Evolutionary conservation across 495 filamentous ascomycete species (phyloP).

Genomic region (Trichoderma asperelloides): DNA sequence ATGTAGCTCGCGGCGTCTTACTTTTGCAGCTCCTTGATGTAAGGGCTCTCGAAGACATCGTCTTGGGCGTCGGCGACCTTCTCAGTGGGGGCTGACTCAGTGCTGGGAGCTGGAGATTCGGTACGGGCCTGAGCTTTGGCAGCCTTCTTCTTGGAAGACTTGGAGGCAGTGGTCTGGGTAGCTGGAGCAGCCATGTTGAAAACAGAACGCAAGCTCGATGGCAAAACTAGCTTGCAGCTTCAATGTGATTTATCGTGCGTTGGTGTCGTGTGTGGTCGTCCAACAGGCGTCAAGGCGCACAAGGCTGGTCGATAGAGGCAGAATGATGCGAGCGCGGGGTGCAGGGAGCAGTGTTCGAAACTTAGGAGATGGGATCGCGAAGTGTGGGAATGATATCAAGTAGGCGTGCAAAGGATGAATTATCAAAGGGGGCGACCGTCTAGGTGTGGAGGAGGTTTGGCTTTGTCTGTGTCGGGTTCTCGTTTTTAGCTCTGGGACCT

Average conservation of each 20-base stretch:
- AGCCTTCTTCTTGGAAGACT: conserved; percentile 64
- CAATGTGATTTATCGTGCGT: not conserved
- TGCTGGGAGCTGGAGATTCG: conserved; percentile 36
- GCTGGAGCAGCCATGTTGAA: conserved; percentile 40
- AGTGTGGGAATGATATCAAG: not conserved
- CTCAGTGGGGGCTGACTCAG: conserved; percentile 29
- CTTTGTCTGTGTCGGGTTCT: conserved; percentile 2
- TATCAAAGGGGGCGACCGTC: not conserved
- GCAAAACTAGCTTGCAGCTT: not conserved
- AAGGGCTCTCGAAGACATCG: conserved; percentile 54
- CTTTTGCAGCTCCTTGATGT: conserved; percentile 83
- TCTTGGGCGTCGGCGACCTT: conserved; percentile 41
- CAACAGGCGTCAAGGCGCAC: not conserved
- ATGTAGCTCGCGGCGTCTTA: conserved; percentile 32
- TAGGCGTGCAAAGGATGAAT: not conserved
- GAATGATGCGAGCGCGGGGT: not conserved
- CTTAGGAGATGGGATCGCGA: not conserved
- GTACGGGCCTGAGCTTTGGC: conserved; percentile 46
- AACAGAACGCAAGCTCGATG: conserved; percentile 10
- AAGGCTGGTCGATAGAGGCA: not conserved
- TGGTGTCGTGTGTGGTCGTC: not conserved
- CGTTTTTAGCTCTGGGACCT: not conserved
- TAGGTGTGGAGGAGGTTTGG: conserved; percentile 1
- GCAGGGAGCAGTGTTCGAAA: not conserved
- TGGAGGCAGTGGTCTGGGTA: conserved; percentile 44